Percentiles rank a stretch among this genome's conserved stretches.
phyloP scores from a whole-genome alignment of 2,329 filamentous ascomycete species.

The Talaromyces sp. region DNA sequence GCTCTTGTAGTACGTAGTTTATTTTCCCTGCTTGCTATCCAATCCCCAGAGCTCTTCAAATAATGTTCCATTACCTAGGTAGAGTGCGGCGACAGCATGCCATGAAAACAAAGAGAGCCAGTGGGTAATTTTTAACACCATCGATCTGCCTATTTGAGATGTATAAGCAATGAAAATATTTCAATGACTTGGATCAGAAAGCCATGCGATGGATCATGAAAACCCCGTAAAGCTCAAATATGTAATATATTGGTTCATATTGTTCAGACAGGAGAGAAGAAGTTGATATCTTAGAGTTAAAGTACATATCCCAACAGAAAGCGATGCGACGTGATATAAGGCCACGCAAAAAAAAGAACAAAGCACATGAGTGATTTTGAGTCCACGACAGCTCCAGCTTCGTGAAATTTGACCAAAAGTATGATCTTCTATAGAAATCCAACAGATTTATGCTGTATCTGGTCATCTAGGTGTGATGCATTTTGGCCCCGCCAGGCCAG shows the following conservation, averaged over 20 bases:
- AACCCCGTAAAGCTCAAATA: no score
- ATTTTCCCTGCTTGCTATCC: no score
- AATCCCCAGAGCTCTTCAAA: no score
- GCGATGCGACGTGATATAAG: slow-evolving; percentile 22
- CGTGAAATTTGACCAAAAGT: slow-evolving; percentile 1
- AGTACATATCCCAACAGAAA: slow-evolving; percentile 28
- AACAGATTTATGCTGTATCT: slow-evolving; percentile 4
- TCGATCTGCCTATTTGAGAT: no score
- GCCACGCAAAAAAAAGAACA: slow-evolving; percentile 23
- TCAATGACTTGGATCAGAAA: no score
- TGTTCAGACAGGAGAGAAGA: slow-evolving; percentile 30
- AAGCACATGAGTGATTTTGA: slow-evolving; percentile 18
- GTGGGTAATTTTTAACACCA: no score
- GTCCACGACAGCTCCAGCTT: slow-evolving; percentile 5
- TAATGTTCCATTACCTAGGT: no score
- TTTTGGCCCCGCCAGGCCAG: slow-evolving; percentile 2
- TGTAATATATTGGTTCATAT: slow-evolving; percentile 12
- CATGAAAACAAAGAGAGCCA: no score
- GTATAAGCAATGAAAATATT: no score
- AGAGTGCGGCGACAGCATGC: no score
- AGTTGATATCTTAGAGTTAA: slow-evolving; percentile 25
- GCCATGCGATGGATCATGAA: no score
- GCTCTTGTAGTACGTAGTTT: no score
- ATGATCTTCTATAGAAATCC: slow-evolving; percentile 4
- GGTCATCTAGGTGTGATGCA: slow-evolving; percentile 2